Evolutionary conservation across 495 filamentous ascomycete genomes (phyloP), one percentile per base, ranked within the genome.

Genomic region (Bacidia rubella): DNA sequence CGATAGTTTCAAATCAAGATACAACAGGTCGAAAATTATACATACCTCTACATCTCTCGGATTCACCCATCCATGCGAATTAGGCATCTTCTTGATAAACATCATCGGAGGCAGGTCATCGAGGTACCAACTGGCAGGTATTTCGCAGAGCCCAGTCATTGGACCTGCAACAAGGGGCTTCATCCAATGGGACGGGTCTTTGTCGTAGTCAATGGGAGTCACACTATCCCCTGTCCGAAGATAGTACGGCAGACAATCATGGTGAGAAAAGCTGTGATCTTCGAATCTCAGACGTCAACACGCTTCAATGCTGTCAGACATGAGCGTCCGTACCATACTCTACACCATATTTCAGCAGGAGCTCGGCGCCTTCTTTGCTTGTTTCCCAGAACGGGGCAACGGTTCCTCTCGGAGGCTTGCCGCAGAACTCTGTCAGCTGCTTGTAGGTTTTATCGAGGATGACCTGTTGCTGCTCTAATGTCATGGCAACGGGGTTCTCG

Each of bases 371-470:
- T 60, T 87, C 83, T 45, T 75, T 70, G 55, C 70, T 76, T 2
- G 79, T 80, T 54, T 83, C 77, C 83, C 82, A 88, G 62, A 70
- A 71, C 0, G 77, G 78, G 15, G 78, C 78, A 1, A 86, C 83
- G 42, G 74, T 78, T 2, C 83, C 82, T 5, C 81, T 66, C 0
- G 83, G 86, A 2, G 83, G 80, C 65, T 87, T 87, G 11, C 82
- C 81, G 50, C 78, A 82, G 66, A 89, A 89, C 0, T 84, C 76
- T 0, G 76, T 83, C 20, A 90, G 70, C 60, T 87, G 71, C 25
- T 72, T 72, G 65, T 81, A 87, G 0, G 82, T 87, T 66, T 87
- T 85, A 56, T 87, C 83, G 15, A 90, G 72, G 42, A 89, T 79
- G 38, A 80, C 82, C 2, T 74, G 75, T 61, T 89, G 85, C 62